Evolutionary conservation across 179 eudicot species (phyloP).

Genomic region (Patellifolia procumbens): DNA sequence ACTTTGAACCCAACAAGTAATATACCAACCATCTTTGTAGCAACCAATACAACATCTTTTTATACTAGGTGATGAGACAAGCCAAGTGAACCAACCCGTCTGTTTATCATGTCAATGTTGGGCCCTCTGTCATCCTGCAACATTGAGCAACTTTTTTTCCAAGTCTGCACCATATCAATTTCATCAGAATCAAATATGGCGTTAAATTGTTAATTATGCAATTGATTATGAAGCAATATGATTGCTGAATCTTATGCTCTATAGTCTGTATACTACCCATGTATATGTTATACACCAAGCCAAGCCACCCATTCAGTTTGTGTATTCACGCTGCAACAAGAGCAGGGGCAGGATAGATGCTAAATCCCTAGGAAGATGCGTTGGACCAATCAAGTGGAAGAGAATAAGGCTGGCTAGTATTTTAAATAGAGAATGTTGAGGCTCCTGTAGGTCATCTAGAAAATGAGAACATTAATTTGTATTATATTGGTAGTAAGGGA

Average conservation of each 20-base stretch:
- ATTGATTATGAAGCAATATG: neutral
- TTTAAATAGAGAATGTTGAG: too few relatives aligned
- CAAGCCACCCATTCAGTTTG: too few relatives aligned
- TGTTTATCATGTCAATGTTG: neutral
- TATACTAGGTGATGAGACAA: neutral
- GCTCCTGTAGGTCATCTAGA: too few relatives aligned
- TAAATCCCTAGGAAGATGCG: too few relatives aligned
- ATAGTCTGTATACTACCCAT: neutral
- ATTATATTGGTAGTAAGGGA: too few relatives aligned
- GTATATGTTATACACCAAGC: too few relatives aligned
- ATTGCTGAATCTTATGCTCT: neutral
- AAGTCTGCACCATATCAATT: neutral
- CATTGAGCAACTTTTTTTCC: neutral
- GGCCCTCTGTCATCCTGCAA: constrained; percentile 5
- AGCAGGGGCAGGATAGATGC: too few relatives aligned
- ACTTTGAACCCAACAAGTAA: neutral
- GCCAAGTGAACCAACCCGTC: neutral
- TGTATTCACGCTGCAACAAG: too few relatives aligned
- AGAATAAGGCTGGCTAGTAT: too few relatives aligned
- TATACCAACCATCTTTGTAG: neutral
- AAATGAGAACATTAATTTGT: too few relatives aligned
- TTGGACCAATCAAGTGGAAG: too few relatives aligned
- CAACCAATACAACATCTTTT: neutral
- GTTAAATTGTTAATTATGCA: neutral
- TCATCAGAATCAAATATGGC: neutral